Conservation (phyloP, 208 protist species). For the Leishmania martiniquensis region DNA sequence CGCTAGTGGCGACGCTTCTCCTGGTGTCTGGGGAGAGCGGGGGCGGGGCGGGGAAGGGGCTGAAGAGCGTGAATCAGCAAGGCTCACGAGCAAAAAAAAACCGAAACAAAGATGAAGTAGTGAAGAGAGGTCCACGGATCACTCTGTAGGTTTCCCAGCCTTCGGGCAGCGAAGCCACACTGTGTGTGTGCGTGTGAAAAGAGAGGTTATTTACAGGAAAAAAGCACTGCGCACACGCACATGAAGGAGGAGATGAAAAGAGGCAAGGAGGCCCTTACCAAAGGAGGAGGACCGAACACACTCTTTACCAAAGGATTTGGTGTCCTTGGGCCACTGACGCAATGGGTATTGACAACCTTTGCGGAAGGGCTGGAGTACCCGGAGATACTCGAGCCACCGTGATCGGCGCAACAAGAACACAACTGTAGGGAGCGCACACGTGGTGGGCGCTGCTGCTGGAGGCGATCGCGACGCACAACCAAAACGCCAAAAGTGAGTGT, state of each 20-base stretch:
- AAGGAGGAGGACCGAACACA: not conserved
- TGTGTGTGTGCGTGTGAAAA: conserved; percentile 14
- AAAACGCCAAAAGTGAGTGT: not conserved
- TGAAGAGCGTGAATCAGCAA: not conserved
- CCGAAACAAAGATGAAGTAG: not conserved
- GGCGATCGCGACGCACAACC: not conserved
- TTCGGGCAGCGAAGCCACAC: conserved; percentile 2
- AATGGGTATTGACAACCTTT: not conserved
- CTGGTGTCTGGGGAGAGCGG: not conserved
- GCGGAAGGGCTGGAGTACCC: no score
- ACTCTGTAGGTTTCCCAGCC: no score
- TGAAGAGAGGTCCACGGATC: not conserved
- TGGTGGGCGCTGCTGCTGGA: no score
- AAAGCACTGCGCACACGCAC: not conserved
- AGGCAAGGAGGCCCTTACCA: not conserved
- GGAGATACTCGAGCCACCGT: no score
- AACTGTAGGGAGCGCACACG: no score
- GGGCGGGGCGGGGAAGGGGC: no score
- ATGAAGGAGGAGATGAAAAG: not conserved
- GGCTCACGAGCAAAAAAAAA: not conserved
- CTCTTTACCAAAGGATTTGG: not conserved
- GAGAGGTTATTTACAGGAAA: conserved; percentile 5
- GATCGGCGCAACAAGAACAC: no score
- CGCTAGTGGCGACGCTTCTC: not conserved
- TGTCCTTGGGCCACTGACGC: not conserved